Conservation (phyloP, 2,329 filamentous ascomycete genomes). For the Colletotrichum karsti region DNA sequence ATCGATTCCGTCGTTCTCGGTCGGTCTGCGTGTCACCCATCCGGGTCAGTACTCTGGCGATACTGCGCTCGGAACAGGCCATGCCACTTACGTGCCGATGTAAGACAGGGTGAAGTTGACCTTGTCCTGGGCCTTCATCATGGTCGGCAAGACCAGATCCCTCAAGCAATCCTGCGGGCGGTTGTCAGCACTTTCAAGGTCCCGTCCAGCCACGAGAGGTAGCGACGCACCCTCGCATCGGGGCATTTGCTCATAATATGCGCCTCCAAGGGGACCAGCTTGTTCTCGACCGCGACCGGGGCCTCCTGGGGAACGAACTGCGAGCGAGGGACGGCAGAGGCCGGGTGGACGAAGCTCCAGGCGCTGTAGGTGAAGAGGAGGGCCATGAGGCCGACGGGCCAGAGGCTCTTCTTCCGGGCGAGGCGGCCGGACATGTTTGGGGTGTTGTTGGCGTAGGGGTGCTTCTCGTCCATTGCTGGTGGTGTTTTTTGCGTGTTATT, state of each 20-base stretch:
- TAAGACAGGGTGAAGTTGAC: conserved; percentile 92
- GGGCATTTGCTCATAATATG: conserved; percentile 99
- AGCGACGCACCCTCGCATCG: conserved; percentile 71
- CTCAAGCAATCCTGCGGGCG: conserved; percentile 74
- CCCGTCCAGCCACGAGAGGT: neutral
- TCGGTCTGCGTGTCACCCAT: conserved; percentile 58
- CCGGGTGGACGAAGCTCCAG: conserved; percentile 7
- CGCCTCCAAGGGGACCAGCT: conserved; percentile 81
- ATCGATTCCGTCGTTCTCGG: conserved; percentile 81
- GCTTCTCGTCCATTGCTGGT: conserved; percentile 30
- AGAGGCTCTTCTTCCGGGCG: conserved; percentile 7
- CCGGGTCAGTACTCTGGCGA: neutral
- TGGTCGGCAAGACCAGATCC: conserved; percentile 83
- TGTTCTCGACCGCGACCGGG: conserved; percentile 12
- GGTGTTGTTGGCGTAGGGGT: neutral
- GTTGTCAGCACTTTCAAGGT: neutral
- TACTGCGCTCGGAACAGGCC: neutral
- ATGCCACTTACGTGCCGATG: conserved; percentile 75
- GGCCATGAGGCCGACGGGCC: conserved; percentile 1
- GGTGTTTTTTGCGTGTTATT: neutral
- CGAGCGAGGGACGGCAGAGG: neutral
- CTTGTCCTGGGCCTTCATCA: conserved; percentile 83
- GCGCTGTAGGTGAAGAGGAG: conserved; percentile 15
- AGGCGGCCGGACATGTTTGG: conserved; percentile 1
- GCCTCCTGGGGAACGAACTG: conserved; percentile 6